phyloP scores from a whole-genome alignment of 2,329 filamentous ascomycete species.

The Myriosclerotinia duriaeana region DNA sequence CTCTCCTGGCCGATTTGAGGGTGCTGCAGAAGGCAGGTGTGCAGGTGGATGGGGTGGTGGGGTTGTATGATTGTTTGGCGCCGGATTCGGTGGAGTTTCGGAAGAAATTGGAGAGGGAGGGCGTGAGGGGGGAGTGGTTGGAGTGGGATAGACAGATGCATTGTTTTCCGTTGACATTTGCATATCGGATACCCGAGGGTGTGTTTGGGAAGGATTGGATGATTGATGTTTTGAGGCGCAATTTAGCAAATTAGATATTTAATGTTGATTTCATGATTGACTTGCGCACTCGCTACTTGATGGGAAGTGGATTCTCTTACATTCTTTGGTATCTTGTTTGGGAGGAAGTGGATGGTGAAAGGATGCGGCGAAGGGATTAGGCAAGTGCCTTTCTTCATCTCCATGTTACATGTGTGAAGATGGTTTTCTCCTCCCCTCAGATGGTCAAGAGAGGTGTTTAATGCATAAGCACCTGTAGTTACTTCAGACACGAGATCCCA shows the following conservation, averaged over 20 bases:
- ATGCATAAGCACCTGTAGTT: too few relatives aligned
- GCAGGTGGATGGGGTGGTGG: constrained; percentile 32
- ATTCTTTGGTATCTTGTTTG: too few relatives aligned
- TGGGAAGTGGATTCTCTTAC: not conserved
- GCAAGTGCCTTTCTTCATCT: too few relatives aligned
- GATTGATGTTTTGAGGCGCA: constrained; percentile 12
- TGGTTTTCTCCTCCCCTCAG: too few relatives aligned
- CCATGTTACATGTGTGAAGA: too few relatives aligned
- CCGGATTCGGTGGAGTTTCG: constrained; percentile 30
- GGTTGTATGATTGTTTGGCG: constrained; percentile 28
- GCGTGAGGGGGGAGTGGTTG: constrained; percentile 31
- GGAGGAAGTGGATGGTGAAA: too few relatives aligned
- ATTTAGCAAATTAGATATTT: not conserved
- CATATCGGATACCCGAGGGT: constrained; percentile 7
- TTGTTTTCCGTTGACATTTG: constrained; percentile 28
- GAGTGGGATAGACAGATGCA: constrained; percentile 34
- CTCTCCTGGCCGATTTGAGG: constrained; percentile 29
- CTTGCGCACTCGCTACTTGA: not conserved
- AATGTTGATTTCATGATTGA: not conserved
- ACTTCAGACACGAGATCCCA: too few relatives aligned
- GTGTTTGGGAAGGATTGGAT: constrained; percentile 17
- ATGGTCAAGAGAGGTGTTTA: too few relatives aligned
- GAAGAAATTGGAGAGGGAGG: constrained; percentile 25
- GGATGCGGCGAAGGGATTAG: too few relatives aligned
- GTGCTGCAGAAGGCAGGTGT: constrained; percentile 26